Percentiles rank a stretch among this genome's conserved stretches.
Conservation (phyloP, 805 yeast genomes). For the Saturnispora kantuleensis region DNA sequence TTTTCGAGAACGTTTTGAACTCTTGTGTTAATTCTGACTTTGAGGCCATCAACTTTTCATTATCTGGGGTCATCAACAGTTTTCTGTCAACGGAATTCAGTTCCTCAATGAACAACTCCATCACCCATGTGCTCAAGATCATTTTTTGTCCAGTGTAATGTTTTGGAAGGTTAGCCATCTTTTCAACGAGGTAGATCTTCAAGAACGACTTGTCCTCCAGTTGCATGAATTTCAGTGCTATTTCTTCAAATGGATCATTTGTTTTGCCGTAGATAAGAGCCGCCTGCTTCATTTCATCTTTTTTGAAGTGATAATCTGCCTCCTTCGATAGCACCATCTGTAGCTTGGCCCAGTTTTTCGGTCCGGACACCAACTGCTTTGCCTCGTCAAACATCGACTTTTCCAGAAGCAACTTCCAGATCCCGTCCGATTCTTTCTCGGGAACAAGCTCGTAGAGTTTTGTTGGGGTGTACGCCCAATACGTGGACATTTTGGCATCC, state of each 20-base stretch:
- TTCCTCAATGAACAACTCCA: slow-evolving; percentile 44
- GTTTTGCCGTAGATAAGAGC: slow-evolving; percentile 56
- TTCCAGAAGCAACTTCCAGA: slow-evolving; percentile 60
- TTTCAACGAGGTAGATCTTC: slow-evolving; percentile 34
- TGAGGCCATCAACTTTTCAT: not conserved
- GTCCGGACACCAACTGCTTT: slow-evolving; percentile 28
- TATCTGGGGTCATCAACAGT: slow-evolving; percentile 1
- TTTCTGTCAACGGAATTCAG: slow-evolving; percentile 33
- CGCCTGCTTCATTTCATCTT: slow-evolving; percentile 27
- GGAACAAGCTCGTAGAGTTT: slow-evolving; percentile 65
- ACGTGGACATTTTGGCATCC: slow-evolving; percentile 47
- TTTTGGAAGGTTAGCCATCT: slow-evolving; percentile 28
- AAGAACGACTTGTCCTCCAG: slow-evolving; percentile 33
- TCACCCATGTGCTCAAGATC: slow-evolving; percentile 56
- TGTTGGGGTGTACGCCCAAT: slow-evolving; percentile 61
- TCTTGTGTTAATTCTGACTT: slow-evolving; percentile 17
- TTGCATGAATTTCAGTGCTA: slow-evolving; percentile 48
- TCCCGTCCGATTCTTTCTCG: slow-evolving; percentile 57
- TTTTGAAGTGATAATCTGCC: slow-evolving; percentile 38
- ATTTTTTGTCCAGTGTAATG: slow-evolving; percentile 34
- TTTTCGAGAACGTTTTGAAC: slow-evolving; percentile 40
- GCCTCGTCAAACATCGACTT: slow-evolving; percentile 57
- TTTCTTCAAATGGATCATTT: slow-evolving; percentile 57
- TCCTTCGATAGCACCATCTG: slow-evolving; percentile 44
- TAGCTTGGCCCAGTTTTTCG: slow-evolving; percentile 28